Evolutionary conservation across 2,329 filamentous ascomycete genomes (phyloP), one percentile per base, ranked within the genome.

Genomic region (Clonostachys rhizophaga): DNA sequence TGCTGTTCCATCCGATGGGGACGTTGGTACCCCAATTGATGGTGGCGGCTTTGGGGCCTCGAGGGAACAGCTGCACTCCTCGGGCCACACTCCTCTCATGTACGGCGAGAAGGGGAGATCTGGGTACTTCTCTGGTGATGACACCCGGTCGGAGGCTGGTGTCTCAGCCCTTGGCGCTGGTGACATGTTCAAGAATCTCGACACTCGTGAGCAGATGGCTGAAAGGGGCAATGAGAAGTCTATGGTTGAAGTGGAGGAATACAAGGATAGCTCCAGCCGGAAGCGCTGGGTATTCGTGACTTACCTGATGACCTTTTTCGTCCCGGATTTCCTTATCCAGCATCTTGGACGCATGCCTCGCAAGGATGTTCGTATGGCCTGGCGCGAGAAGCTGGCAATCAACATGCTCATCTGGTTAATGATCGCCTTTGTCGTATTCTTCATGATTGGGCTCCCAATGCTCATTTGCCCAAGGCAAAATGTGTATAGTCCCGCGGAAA

Each of bases 151-250:
- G 33, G 94, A 99, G 45, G 91, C 92, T 8, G 92, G 91, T 5
- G 87, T 79, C 3, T 96, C 92, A n/a, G 91, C 89, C 6, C 87
- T 96, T 62, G 88, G 91, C 43, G 88, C 81, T 46, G 91, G 94
- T 8, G 94, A 99, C 63, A 96, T 99, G 92, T 99, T 99, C 76
- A 89, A 91, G 60, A 96, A 96, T 58, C 76, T 97, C 8, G 92
- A 97, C 56, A 96, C 92, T 7, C 83, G 90, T 52, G 88, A 95
- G 63, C 89, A 96, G 62, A 90, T 99, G 81, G 89, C 92, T 1
- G 92, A 97, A 68, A 92, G 95, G 55, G 89, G 89, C 51, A 95
- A 96, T 54, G 89, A 95, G 55, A 90, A 92, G 67, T 84, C 89
- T 14, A 81, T 96, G 69, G 83, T 89, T 50, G 92, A 96, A 66